These are phyloP conservation scores for Sarocladiaceae sp. DNA, from an alignment of 2,329 filamentous ascomycete species.

Conservation along the genomic window DNA sequence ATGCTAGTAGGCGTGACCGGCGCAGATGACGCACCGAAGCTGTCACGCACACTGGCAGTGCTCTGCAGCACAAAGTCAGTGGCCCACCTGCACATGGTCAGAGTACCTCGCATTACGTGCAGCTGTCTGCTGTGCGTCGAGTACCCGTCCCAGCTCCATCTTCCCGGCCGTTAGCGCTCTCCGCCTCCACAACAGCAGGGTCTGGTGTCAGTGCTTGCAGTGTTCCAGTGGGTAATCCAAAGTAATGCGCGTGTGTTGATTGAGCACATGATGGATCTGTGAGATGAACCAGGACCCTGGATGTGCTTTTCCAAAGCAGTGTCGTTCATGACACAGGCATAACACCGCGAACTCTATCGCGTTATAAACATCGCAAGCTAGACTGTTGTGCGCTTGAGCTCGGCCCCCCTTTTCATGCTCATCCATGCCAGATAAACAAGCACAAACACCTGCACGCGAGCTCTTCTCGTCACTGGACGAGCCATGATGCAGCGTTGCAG, in stretches of 20 bases:
- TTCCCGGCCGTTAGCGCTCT: not conserved
- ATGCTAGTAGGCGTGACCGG: not conserved
- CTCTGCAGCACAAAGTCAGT: not conserved
- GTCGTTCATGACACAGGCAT: not conserved
- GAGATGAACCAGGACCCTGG: not conserved
- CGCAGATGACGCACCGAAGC: not conserved
- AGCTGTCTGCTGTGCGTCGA: not conserved
- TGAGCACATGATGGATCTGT: not conserved
- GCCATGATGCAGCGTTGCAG: slow-evolving; percentile 3
- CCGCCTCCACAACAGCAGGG: not conserved
- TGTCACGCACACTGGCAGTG: not conserved
- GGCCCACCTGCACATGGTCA: not conserved
- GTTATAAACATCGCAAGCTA: too few species aligned
- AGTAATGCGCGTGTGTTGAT: slow-evolving; percentile 2
- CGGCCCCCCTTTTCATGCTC: not conserved
- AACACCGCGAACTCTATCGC: not conserved
- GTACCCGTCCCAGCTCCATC: not conserved
- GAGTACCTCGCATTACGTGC: not conserved
- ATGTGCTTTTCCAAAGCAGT: not conserved
- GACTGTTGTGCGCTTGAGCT: too few species aligned
- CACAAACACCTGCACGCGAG: not conserved
- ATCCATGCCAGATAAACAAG: not conserved
- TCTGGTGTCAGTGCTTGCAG: too few species aligned
- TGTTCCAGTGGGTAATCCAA: not conserved
- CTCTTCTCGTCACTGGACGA: not conserved